Base-by-base conservation (phyloP, 177 flowering plant genomes). In the Telopea speciosissima region DNA sequence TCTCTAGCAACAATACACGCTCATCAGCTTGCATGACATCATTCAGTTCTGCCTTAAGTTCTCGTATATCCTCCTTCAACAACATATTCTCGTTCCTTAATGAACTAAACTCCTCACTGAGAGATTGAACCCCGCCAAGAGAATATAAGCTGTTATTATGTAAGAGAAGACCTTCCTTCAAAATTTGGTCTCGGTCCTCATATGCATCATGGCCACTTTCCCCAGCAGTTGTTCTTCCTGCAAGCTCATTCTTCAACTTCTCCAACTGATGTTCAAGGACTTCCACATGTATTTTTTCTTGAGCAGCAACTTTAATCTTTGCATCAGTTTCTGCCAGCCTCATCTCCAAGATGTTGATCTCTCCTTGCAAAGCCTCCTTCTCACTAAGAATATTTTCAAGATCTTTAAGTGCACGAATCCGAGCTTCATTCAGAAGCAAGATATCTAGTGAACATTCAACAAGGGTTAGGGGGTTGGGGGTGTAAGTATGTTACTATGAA, bases 311-410 rank as follows among this genome's bases (percentile, higher is more conserved):
- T 83, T 78, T 83, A 60, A 95, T 85, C 60, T 84, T 78, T 24
- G 91, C 96, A 84, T 95, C 97, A 67, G 91, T 90, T 81, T 95
- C 97, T 66, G 91, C 97, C 81, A 95, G 77, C 79, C 77, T 91
- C 85, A 76, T 82, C 80, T 90, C 90, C 81, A 95, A 79, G 44
- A 33, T 22, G 65, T 88, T 90, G 61, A 95, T 90, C 81, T 92
- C 90, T 74, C 90, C 85, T 78, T 88, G 97, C 81, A 95, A 83
- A 60, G 82, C 79, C 73, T 87, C 88, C 76, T 95, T 95, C 77
- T 95, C 97, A 68, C 63, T 22, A 65, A 90, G 80, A 80, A 86
- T 84, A 71, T 81, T 90, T 33, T 84, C 90, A 80, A 90, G 89
- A 79, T 91, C 94, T 78, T 90, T 80, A 68, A 92, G 85, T 62